Evolutionary conservation across 1,139 yeast species (phyloP).

Genomic region (Debaryomyces subglobosus): DNA sequence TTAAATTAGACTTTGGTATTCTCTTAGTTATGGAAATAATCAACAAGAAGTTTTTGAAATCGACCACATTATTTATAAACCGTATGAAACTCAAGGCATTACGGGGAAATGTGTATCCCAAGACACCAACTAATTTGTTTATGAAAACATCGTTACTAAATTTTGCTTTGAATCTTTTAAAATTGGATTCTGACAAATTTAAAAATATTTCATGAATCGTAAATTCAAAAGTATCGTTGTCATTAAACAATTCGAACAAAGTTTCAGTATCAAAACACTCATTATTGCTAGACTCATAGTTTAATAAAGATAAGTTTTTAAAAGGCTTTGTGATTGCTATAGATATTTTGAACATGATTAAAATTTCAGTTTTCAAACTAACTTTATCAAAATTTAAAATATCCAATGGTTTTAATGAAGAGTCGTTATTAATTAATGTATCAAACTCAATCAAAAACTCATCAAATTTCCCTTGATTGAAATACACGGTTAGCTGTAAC

Average conservation of each 20-base stretch:
- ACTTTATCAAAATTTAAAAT: constrained; percentile 10
- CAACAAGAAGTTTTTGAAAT: constrained; percentile 32
- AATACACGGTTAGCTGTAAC: constrained; percentile 25
- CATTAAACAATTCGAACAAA: constrained; percentile 10
- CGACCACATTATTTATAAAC: constrained; percentile 29
- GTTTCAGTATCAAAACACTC: constrained; percentile 3
- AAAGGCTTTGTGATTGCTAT: constrained; percentile 33
- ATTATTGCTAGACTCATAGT: background rate
- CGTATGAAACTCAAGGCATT: constrained; percentile 21
- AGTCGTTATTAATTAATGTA: constrained; percentile 16
- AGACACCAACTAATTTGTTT: constrained; percentile 14
- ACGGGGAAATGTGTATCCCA: constrained; percentile 30
- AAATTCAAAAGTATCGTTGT: constrained; percentile 16
- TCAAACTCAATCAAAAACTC: constrained; percentile 29
- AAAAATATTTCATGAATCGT: constrained; percentile 13
- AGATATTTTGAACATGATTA: constrained; percentile 30
- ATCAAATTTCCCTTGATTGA: constrained; percentile 28
- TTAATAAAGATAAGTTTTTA: constrained; percentile 26
- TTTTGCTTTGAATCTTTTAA: constrained; percentile 15
- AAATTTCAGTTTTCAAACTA: constrained; percentile 23
- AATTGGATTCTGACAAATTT: constrained; percentile 22
- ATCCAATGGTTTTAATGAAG: constrained; percentile 11
- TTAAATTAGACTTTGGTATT: constrained; percentile 26
- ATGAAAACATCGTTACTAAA: constrained; percentile 16
- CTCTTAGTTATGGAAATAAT: constrained; percentile 28